Base-by-base conservation (phyloP, 257 asterid species). In the Solanum paucissectum region DNA sequence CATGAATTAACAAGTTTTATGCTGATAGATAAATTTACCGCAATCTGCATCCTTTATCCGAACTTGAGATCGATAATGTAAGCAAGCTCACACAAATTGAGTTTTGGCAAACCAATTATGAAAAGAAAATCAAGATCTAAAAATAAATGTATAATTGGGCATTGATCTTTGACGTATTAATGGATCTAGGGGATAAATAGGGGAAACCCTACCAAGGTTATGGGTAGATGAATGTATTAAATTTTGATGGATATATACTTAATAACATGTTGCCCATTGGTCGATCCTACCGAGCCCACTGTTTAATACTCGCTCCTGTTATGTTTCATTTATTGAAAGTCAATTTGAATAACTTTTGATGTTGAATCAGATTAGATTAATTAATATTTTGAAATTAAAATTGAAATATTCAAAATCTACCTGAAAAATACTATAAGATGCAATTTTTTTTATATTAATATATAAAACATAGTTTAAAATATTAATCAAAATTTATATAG, bases 261-360 rank as follows among this genome's bases (percentile, higher is more conserved):
- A 3, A 21, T 5, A 74, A 37, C 33, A 75, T 21, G 49, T 75
- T 76, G 83, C 21, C 83, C 34, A 40, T 44, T 7, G 18, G 36
- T 76, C 32, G 40, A 12, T 38, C 18, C 36, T 76, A 40, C 2
- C 1, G 20, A 40, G 12, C 7, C 3, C 13, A 13, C 13, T 12
- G 2, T 75, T 38, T 23, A 23, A 75, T 38, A 38, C 20, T 12
- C 10, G 1, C 8, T 66, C 18, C 8, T 1, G 10, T 27, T 4
- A 27, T 2, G 20, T 25, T 25, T 5, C 9, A 10, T 12, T 66
- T 27, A 5, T n/a, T 9, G 4, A 66, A 13, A 12, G 32, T 66
- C 9, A 66, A 12, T 66, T 66, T 66, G 5, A 12, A 0, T 25
- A 25, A 0, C 0, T 25, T 66, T 66, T 5, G 0, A 25, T 25